Base-by-base conservation (phyloP, 2,329 filamentous ascomycete species). In the Fusarium fujikuroi region DNA sequence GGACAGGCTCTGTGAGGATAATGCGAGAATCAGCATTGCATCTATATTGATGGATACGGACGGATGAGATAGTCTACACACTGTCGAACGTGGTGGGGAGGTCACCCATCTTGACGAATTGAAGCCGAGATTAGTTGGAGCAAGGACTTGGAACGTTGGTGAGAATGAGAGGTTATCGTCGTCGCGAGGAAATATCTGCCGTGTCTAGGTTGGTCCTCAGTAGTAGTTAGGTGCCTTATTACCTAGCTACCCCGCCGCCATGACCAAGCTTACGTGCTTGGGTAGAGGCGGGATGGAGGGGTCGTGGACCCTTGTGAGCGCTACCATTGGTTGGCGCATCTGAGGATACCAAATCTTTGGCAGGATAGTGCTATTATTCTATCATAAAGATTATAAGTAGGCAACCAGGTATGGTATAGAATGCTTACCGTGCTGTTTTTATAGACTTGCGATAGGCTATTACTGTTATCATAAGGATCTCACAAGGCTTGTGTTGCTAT, bases 71-170 rank as follows among this genome's bases (percentile, higher is more conserved):
- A 40, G 47, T 47, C 52, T 59, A 81, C 86, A 79, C 80, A 91
- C 89, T 85, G 79, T 90, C 86, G 79, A 91, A 91, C 72, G 85
- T 86, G 72, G 84, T 84, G 11, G 89, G 89, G 69, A 91, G 88
- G 72, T 82, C 82, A 68, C 84, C 80, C 88, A 88, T 90, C 69
- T 74, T 80, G 70, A 46, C 58, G 59, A 53, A 46, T 52, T 57
- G 58, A 52, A 57, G 23, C 39, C 46, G 46, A 58, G 18, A 8
- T 54, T 63, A 37, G 18, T 67, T 56, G 49, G 44, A 36, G 43
- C 37, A 39, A 37, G 49, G 40, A 37, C n/a, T 54, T 49, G 60
- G 49, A 60, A 36, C 34, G 72, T 56, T 32, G 62, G 19, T 47
- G 59, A 56, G 47, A 36, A 66, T 53, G 47, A 32, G 46, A 63